A percentile compares a stretch with the other conserved stretches of the same genome.
Conservation (phyloP, 192 early-diverging fungal genomes). For the Coemansia reversa region DNA sequence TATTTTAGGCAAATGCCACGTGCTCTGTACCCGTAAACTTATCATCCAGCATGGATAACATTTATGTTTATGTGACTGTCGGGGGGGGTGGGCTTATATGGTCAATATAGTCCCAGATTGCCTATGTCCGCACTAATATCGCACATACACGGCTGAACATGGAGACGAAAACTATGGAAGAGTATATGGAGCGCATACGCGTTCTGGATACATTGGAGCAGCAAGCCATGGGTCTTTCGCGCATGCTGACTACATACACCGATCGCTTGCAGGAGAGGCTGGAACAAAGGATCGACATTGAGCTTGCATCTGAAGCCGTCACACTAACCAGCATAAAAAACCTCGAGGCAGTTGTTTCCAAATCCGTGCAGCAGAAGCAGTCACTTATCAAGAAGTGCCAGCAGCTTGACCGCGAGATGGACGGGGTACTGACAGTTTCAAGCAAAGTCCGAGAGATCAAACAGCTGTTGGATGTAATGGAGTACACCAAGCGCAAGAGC, state of each 20-base stretch:
- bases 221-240: conserved; percentile 50
- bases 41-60: background rate
- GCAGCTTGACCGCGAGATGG: conserved; percentile 26
- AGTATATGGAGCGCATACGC: conserved; percentile 51
- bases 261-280: conserved; percentile 46
- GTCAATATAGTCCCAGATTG: background rate
- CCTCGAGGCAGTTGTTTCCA: conserved; percentile 15
- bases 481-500: conserved; percentile 36
- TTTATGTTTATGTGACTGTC: background rate
- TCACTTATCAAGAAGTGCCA: conserved; percentile 28
- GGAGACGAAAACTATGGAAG: conserved; percentile 42
- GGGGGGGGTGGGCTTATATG: background rate
- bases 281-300: conserved; percentile 36
- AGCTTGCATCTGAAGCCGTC: conserved; percentile 24
- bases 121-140: background rate
- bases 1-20: background rate
- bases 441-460: conserved; percentile 34
- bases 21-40: background rate
- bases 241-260: conserved; percentile 52
- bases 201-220: conserved; percentile 49
- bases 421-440: conserved; percentile 13
- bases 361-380: conserved; percentile 30
- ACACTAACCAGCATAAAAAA: conserved; percentile 29
- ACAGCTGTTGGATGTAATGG: conserved; percentile 47
- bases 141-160: conserved; percentile 4